Conservation (phyloP, 768 basidiomycete species). For the Russula sp. region DNA sequence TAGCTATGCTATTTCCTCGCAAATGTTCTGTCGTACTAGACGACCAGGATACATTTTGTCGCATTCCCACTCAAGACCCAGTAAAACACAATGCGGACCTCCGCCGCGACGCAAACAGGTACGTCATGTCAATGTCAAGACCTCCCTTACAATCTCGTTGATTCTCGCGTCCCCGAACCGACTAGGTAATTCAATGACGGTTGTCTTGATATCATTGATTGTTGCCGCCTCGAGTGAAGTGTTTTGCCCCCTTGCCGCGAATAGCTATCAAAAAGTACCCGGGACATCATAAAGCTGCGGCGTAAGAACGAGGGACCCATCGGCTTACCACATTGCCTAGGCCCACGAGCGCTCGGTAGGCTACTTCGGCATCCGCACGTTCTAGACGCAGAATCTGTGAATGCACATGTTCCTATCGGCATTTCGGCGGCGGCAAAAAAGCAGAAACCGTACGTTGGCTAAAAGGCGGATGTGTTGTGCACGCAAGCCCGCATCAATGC, state of each 20-base stretch:
- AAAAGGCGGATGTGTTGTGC: slow-evolving; percentile 46
- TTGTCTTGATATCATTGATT: slow-evolving; percentile 42
- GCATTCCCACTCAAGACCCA: neutral
- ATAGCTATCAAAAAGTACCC: slow-evolving; percentile 42
- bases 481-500: slow-evolving; percentile 42
- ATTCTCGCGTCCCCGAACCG: slow-evolving; percentile 61
- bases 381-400: slow-evolving; percentile 44
- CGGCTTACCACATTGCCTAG: slow-evolving; percentile 66
- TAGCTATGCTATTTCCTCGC: neutral
- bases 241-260: slow-evolving; percentile 44
- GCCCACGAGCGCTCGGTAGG: slow-evolving; percentile 67
- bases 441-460: slow-evolving; percentile 42
- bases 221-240: slow-evolving; percentile 42
- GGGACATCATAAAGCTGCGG: slow-evolving; percentile 21
- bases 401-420: slow-evolving; percentile 8
- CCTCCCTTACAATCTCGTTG: slow-evolving; percentile 48
- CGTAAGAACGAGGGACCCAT: slow-evolving; percentile 4
- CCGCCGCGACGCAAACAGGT: neutral
- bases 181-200: slow-evolving; percentile 42
- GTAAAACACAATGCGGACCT: neutral
- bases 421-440: slow-evolving; percentile 8
- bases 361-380: slow-evolving; percentile 64
- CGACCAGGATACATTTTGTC: neutral
- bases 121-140: slow-evolving; percentile 43
- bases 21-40: neutral